Conservation (phyloP, 2,329 filamentous ascomycete species). For the Colletotrichum tropicale region DNA sequence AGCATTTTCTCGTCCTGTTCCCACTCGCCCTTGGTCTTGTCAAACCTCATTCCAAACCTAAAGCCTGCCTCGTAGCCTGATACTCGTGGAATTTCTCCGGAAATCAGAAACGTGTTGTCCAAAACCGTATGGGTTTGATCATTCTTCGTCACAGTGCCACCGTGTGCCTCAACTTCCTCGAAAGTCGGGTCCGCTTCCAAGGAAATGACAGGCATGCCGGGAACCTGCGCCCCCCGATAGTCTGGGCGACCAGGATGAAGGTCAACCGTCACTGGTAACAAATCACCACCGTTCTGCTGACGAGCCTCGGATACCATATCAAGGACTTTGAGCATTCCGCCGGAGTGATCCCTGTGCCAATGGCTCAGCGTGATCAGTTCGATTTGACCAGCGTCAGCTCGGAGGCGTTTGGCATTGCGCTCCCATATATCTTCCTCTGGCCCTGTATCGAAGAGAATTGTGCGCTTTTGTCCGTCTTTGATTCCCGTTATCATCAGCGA, state of each 20-base stretch:
- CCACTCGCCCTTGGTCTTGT: conserved; percentile 43
- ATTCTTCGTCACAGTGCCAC: conserved; percentile 35
- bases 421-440: conserved; percentile 57
- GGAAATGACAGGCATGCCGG: conserved; percentile 42
- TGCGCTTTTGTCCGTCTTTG: conserved; percentile 45
- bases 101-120: conserved; percentile 56
- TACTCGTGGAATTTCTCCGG: conserved; percentile 54
- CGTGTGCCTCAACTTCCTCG: conserved; percentile 40
- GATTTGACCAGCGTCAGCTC: neutral
- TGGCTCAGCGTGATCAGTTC: conserved; percentile 55
- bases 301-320: conserved; percentile 46
- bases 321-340: conserved; percentile 54
- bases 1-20: conserved; percentile 51
- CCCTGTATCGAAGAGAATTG: conserved; percentile 57
- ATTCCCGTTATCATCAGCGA: conserved; percentile 56
- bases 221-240: conserved; percentile 46
- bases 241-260: conserved; percentile 57
- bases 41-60: conserved; percentile 47
- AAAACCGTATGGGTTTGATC: conserved; percentile 47
- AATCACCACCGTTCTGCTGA: neutral
- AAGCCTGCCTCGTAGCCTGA: conserved; percentile 55
- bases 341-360: conserved; percentile 62
- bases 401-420: conserved; percentile 49
- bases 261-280: conserved; percentile 42
- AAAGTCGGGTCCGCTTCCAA: conserved; percentile 58